A percentile compares a stretch with the other conserved stretches of the same genome.
phyloP scores from a whole-genome alignment of 257 asterid species.

The Thymus mandschuricus region DNA sequence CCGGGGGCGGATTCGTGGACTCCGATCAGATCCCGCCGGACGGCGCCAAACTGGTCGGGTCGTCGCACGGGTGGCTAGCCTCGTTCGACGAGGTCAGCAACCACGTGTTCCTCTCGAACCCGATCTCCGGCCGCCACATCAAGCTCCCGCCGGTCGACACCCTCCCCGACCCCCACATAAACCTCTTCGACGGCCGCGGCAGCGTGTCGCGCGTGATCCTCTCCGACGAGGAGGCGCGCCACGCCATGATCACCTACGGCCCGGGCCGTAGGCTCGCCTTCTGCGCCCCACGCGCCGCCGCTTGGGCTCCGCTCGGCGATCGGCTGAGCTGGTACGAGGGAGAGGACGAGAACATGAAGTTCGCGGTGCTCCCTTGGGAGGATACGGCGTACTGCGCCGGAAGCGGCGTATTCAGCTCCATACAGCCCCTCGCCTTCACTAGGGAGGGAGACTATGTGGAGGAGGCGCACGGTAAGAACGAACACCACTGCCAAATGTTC shows the following conservation, averaged over 20 bases:
- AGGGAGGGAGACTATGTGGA: background rate
- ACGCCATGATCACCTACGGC: background rate
- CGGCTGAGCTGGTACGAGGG: background rate
- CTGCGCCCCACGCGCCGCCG: background rate
- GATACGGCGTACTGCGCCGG: background rate
- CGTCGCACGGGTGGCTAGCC: background rate
- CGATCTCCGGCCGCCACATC: background rate
- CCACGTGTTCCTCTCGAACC: background rate
- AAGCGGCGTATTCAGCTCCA: background rate
- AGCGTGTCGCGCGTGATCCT: background rate
- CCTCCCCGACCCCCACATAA: background rate
- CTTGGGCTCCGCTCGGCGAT: background rate
- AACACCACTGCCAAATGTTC: background rate
- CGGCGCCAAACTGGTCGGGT: background rate
- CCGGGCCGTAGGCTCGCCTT: background rate
- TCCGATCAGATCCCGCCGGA: background rate
- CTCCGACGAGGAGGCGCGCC: background rate
- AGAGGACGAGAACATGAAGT: background rate
- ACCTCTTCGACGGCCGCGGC: background rate
- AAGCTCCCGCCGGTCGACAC: background rate
- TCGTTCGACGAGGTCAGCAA: background rate
- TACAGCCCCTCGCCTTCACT: background rate
- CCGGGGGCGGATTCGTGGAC: background rate
- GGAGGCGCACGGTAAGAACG: background rate
- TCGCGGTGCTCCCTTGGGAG: background rate